Evolutionary conservation across 139 green algal genomes (phyloP).

Genomic region (Pleodorina starrii): DNA sequence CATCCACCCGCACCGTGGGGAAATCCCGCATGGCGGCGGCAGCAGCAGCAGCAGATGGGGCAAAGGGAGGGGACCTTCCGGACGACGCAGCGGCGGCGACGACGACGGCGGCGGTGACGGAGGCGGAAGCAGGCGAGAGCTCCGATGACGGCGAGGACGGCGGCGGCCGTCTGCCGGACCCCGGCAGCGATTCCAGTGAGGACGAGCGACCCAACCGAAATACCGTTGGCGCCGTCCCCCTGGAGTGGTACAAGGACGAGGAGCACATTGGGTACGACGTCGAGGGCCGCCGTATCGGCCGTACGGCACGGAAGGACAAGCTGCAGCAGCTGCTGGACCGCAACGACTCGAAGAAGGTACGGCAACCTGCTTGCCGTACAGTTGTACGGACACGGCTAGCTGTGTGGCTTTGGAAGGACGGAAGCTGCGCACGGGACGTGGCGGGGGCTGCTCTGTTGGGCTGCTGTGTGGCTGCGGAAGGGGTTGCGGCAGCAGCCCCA

Average conservation of each 20-base stretch:
- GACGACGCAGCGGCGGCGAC: too few species aligned
- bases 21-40: background rate
- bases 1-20: background rate
- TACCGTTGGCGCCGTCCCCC: constrained; percentile 92
- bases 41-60: background rate
- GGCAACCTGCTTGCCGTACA: too few species aligned
- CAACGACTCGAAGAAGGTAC: constrained; percentile 72
- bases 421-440: too few species aligned
- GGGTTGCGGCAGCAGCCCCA: too few species aligned
- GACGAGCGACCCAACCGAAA: constrained; percentile 91
- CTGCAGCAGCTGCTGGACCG: constrained; percentile 85
- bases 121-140: background rate
- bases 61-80: background rate
- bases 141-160: background rate
- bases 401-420: too few species aligned
- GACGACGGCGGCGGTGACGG: background rate
- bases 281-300: constrained; percentile 81
- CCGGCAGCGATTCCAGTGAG: constrained; percentile 93
- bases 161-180: constrained; percentile 46
- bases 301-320: constrained; percentile 72
- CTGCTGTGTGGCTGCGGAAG: too few species aligned
- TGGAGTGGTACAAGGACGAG: constrained; percentile 97
- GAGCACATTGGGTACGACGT: constrained; percentile 96
- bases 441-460: too few species aligned
- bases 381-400: too few species aligned